Conservation (phyloP, 73 alveolate genomes). For the Effrenium voratum region DNA sequence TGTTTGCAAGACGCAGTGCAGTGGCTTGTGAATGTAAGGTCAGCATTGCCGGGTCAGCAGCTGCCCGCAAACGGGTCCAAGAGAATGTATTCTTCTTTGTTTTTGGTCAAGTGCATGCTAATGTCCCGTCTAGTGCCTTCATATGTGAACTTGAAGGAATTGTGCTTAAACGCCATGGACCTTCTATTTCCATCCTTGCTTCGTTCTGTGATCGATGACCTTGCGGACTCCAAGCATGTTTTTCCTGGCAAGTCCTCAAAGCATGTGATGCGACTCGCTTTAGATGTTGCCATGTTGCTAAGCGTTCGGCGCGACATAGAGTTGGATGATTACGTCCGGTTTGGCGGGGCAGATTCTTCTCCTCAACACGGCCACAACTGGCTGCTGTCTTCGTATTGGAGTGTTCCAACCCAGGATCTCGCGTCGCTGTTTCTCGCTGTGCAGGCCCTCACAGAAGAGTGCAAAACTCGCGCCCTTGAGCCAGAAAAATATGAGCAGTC, state of each 20-base stretch:
- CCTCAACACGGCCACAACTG: slow-evolving; percentile 8
- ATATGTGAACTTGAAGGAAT: neutral
- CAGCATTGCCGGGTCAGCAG: neutral
- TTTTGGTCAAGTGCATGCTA: neutral
- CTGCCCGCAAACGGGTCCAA: neutral
- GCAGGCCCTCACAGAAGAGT: neutral
- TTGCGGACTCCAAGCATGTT: neutral
- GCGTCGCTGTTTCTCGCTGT: neutral
- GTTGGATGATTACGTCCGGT: neutral
- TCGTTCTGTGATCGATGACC: neutral
- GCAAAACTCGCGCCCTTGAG: neutral
- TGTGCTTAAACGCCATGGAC: neutral
- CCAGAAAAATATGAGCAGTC: neutral
- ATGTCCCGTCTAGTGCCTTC: neutral
- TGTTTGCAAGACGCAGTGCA: neutral
- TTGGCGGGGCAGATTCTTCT: neutral
- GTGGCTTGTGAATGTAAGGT: neutral
- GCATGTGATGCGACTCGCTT: neutral
- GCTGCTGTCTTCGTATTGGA: neutral
- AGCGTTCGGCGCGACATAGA: neutral
- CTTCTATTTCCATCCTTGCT: neutral
- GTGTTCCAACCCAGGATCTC: neutral
- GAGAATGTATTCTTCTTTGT: neutral
- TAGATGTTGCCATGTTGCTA: neutral
- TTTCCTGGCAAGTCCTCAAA: neutral